Evolutionary conservation across 208 protist genomes (phyloP), one percentile per base, ranked within the genome.

Genomic region (Leishmania braziliensis): DNA sequence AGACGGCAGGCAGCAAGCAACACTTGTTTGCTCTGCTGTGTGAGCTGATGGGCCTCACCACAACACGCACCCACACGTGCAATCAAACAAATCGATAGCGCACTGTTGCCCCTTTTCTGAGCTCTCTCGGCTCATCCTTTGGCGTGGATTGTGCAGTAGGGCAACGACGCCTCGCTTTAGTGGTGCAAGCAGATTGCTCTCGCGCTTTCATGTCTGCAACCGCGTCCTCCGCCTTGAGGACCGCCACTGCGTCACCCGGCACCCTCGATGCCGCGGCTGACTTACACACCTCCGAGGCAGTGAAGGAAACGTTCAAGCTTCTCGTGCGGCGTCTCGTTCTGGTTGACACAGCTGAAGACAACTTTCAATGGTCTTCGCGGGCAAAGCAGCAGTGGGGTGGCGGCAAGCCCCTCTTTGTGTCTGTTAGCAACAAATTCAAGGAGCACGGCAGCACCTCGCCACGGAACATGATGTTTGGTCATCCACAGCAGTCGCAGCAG

Each of bases 301-400:
- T 29, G n/a, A 29, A 26, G 8, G 84, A 89, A 75, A 87, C 78
- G 66, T 95, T 91, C 83, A 92, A 82, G 51, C 76, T 96, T 53
- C 80, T 80, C 58, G 85, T 97, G 29, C 82, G 56, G 12, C 89
- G 92, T 51, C 87, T 97, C n/a, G 88, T 88, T 54, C 84, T 97
- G 60, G 89, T 96, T 50, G 94, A 97, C 75, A 97, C 94, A 33
- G 92, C 91, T 20, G 94, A 97, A 85, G 94, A 96, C 72, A 88
- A 51, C 43, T 70, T 71, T 12, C 88, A 92, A 81, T 95, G 94
- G 92, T 76, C 90, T 16, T 78, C 78, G 20, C 88, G 94, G 39
- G 92, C 87, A 33, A 83, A 83, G 36, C 85, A 82, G 48, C 94
- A 97, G 84, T 97, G 94, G 94, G 94, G 92, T 54, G 84, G 85